Conservation (phyloP, 306 rosid genomes). For the Sphenostylis stenocarpa region DNA sequence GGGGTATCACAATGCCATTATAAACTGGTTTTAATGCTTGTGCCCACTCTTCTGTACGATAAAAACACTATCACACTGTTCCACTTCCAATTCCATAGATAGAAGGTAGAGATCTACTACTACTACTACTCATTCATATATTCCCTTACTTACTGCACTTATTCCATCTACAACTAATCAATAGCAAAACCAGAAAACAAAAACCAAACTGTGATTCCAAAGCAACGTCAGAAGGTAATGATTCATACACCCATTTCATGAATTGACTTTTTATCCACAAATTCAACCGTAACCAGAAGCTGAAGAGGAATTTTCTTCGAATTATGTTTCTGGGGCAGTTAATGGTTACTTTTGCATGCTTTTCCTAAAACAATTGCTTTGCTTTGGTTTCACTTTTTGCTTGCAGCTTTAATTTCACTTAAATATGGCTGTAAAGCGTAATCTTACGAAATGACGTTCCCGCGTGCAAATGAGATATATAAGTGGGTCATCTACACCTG, state of each 20-base stretch:
- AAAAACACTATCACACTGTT: slow-evolving; percentile 30
- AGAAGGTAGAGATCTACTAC: background rate
- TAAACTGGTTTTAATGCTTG: slow-evolving; percentile 26
- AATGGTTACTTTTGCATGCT: slow-evolving; percentile 39
- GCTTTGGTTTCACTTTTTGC: slow-evolving; percentile 53
- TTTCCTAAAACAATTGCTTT: slow-evolving; percentile 33
- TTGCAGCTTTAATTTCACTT: slow-evolving; percentile 41
- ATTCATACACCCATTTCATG: slow-evolving; percentile 9
- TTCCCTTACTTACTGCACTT: background rate
- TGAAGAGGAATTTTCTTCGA: slow-evolving; percentile 3
- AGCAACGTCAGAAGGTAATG: slow-evolving; percentile 28
- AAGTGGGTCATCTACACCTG: slow-evolving; percentile 62
- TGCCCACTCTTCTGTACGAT: slow-evolving; percentile 23
- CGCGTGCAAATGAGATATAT: slow-evolving; percentile 65
- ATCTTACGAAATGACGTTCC: slow-evolving; percentile 57
- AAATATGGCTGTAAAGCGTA: slow-evolving; percentile 44
- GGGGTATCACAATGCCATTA: slow-evolving; percentile 22
- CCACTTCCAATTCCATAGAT: background rate
- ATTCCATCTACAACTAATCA: background rate
- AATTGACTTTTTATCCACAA: slow-evolving; percentile 31
- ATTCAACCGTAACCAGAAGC: slow-evolving; percentile 25
- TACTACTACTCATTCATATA: background rate
- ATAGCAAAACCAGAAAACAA: no score
- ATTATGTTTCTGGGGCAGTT: slow-evolving; percentile 22
- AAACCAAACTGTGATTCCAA: no score